Evolutionary conservation across 208 protist genomes (phyloP), one percentile per base, ranked within the genome.

Genomic region (Leishmania mexicana): DNA sequence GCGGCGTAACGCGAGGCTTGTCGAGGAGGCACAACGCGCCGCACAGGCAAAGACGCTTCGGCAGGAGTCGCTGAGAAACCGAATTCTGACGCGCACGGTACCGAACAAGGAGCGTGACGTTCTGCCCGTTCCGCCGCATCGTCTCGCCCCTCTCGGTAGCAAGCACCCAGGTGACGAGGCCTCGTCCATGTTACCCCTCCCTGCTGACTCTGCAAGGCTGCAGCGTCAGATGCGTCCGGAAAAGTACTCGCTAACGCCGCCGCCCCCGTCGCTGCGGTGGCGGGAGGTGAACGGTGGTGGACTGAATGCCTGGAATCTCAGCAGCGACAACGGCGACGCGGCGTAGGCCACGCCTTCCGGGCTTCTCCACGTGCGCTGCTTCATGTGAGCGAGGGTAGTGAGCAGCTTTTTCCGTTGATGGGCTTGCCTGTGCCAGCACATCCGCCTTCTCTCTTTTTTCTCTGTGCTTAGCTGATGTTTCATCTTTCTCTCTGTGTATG

Each of bases 101-200:
- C 79, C 84, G 54, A 62, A 78, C 62, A 81, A 73, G 10, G 87
- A 88, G 45, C 74, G 47, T 5, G 90, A 90, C 47, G 64, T 87
- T 57, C 85, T 79, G 0, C 80, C 47, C 42, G 42, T 31, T 28
- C 40, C 64, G 4, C 62, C 60, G 31, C 76, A 73, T n/a, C 76
- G 62, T 53, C 76, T 80, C 21, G 62, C 47, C 3, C 76, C 76
- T 5, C 76, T 80, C n/a, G 28, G 28, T 40, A 45, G 60, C 76
- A 28, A 2, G 11, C 54, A 53, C n/a, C 86, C 60, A 71, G 75
- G 3, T 70, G 28, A 62, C 28, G 78, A 78, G 51, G 51, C 51
- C 35, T 24, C 60, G 45, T 65, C 72, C 11, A 10, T 81, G 80
- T 62, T 85, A 60, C 83, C 83, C 54, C 42, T 62, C 0, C 77